A percentile compares a stretch with the other conserved stretches of the same genome.
These are phyloP conservation scores for Ophiocordyceps polyrhachis-furcata DNA, from an alignment of 2,329 filamentous ascomycete genomes.

Conservation along the genomic window DNA sequence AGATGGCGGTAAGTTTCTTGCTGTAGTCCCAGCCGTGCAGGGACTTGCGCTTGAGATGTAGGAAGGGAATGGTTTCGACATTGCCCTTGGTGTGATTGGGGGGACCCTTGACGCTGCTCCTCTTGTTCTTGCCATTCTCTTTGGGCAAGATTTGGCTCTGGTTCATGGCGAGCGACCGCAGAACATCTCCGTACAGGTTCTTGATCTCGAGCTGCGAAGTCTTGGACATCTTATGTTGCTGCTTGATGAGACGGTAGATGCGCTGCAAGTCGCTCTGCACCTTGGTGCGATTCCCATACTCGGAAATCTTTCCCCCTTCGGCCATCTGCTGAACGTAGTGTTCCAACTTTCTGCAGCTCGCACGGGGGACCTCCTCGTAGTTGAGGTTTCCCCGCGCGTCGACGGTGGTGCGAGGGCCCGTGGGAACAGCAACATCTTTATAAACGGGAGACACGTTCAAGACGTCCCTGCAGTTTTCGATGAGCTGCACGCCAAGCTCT, in stretches of 20 bases:
- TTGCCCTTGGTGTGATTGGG: slow-evolving; percentile 60
- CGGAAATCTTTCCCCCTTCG: slow-evolving; percentile 92
- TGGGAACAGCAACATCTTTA: slow-evolving; percentile 89
- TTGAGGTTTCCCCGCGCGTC: slow-evolving; percentile 83
- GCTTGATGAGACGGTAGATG: slow-evolving; percentile 96
- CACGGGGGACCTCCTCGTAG: slow-evolving; percentile 71
- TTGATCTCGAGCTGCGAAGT: slow-evolving; percentile 94
- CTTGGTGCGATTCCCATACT: slow-evolving; percentile 96
- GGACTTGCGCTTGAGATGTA: slow-evolving; percentile 88
- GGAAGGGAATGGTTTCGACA: slow-evolving; percentile 91
- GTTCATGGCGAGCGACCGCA: slow-evolving; percentile 92
- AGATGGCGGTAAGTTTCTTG: slow-evolving; percentile 90
- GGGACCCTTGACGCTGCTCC: slow-evolving; percentile 29
- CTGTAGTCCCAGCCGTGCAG: slow-evolving; percentile 97
- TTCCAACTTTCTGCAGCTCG: slow-evolving; percentile 88
- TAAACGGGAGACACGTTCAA: slow-evolving; percentile 69
- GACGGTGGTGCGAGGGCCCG: slow-evolving; percentile 80
- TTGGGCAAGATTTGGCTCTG: slow-evolving; percentile 91
- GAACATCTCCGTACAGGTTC: slow-evolving; percentile 79
- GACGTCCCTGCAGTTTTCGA: slow-evolving; percentile 94
- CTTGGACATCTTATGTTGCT: slow-evolving; percentile 95
- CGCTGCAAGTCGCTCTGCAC: slow-evolving; percentile 88
- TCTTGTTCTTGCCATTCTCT: slow-evolving; percentile 53
- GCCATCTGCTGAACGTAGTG: slow-evolving; percentile 99
- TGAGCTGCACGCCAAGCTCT: slow-evolving; percentile 77